Percentiles rank a stretch among this genome's conserved stretches.
Evolutionary conservation across 169 alveolate genomes (phyloP).

Genomic region (Plasmodium adleri): DNA sequence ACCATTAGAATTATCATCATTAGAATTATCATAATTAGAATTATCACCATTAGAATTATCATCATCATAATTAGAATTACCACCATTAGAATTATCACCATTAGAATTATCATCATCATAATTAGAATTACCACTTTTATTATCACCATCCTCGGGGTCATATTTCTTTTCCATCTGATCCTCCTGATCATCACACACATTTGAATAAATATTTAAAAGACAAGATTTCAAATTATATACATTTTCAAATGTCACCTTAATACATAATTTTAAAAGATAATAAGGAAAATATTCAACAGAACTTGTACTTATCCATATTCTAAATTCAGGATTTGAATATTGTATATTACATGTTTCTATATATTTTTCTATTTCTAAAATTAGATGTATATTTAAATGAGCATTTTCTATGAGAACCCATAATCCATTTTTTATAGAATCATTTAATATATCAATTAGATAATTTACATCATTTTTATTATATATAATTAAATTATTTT

Average conservation of each 20-base stretch:
- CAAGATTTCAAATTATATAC: slow-evolving; percentile 59
- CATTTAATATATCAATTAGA: slow-evolving; percentile 56
- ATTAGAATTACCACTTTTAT: background rate
- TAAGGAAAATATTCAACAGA: slow-evolving; percentile 60
- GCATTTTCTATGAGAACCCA: slow-evolving; percentile 76
- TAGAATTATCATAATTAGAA: too few species aligned
- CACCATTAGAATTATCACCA: too few species aligned
- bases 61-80: too few species aligned
- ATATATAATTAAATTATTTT: slow-evolving; percentile 59
- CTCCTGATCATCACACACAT: slow-evolving; percentile 21
- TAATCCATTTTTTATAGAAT: slow-evolving; percentile 74
- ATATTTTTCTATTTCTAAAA: slow-evolving; percentile 71
- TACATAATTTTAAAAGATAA: slow-evolving; percentile 61
- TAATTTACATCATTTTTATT: slow-evolving; percentile 55
- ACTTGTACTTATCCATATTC: slow-evolving; percentile 73
- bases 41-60: too few species aligned
- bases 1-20: too few species aligned
- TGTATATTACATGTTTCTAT: slow-evolving; percentile 66
- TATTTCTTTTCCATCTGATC: slow-evolving; percentile 1
- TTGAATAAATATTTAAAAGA: slow-evolving; percentile 43
- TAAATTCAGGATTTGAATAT: slow-evolving; percentile 75
- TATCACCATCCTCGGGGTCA: slow-evolving; percentile 9
- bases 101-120: too few species aligned
- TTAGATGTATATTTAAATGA: slow-evolving; percentile 60
- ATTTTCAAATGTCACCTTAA: slow-evolving; percentile 68